Evolutionary conservation across 2,329 filamentous ascomycete genomes (phyloP).

Genomic region (Fusarium stilboides): DNA sequence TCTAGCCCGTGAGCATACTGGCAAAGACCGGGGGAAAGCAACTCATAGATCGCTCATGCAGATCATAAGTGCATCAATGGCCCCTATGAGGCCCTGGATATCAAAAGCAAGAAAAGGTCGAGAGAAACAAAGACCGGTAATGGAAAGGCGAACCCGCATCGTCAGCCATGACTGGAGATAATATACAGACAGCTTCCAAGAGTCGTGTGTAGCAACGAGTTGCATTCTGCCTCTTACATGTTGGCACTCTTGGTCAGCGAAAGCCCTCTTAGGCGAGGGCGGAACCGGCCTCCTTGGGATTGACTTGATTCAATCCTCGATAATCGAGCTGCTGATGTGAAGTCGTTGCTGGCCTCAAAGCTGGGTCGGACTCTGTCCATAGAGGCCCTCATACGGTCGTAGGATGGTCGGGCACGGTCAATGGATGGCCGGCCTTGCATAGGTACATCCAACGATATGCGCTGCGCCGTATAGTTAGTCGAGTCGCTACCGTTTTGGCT

Average conservation of each 20-base stretch:
- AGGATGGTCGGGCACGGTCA: conserved; percentile 84
- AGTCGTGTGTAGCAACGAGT: conserved; percentile 24
- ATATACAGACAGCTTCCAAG: conserved; percentile 51
- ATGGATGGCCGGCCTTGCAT: conserved; percentile 67
- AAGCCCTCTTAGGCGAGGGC: conserved; percentile 59
- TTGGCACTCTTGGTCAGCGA: conserved; percentile 61
- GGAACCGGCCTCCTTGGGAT: conserved; percentile 58
- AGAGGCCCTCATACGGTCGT: conserved; percentile 86
- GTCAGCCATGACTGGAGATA: conserved; percentile 45
- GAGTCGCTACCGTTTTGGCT: conserved; percentile 95
- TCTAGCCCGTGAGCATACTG: conserved; percentile 36
- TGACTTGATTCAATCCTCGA: conserved; percentile 85
- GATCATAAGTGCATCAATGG: conserved; percentile 61
- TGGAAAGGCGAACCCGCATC: conserved; percentile 28
- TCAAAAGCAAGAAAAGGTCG: conserved; percentile 55
- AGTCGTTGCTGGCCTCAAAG: conserved; percentile 90
- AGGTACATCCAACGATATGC: conserved; percentile 70
- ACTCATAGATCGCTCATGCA: conserved; percentile 66
- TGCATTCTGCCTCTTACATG: conserved; percentile 47
- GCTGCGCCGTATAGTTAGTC: conserved; percentile 85
- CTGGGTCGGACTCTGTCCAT: conserved; percentile 89
- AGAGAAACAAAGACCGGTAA: conserved; percentile 43
- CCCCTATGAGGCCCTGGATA: conserved; percentile 54
- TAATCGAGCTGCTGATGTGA: conserved; percentile 90
- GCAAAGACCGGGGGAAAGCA: conserved; percentile 45